Base-by-base conservation (phyloP, 1,284 basidiomycete genomes). In the Microbotryum silenes-acaulis region DNA sequence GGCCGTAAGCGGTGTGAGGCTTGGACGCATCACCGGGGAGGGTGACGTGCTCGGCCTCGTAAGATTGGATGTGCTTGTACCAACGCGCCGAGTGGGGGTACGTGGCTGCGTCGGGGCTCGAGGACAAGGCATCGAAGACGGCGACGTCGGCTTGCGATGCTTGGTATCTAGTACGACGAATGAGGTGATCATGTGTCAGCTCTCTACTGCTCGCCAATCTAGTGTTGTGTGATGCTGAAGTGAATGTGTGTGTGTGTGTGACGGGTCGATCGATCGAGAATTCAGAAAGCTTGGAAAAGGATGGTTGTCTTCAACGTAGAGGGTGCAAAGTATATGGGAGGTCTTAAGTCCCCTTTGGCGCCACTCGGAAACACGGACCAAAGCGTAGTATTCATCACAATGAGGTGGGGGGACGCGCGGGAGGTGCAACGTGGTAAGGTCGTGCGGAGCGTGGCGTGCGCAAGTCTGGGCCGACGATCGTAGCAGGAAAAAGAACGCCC, bases 321-420 rank as follows among this genome's bases (percentile, higher is more conserved):
- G 16, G 37, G 37, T 6, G 37, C 12, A 42, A 42, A 42, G 82
- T 79, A 79, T 81, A 79, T 83, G 86, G 87, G 91, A 84, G 89
- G 89, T 93, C 90, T 94, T 80, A 79, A 89, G 81, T 88, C 91
- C 47, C 60, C 63, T 54, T 84, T 42, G 16, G 16, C 37, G 16
- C 37, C 86, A 72, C 89, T 94, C 88, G 85, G 90, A 91, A 93
- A 93, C 91, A 92, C 90, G 90, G 90, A 93, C 89, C 90, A 92
- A 89, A 90, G 88, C 86, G 79, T 75, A 78, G 77, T 75, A 75
- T 79, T 90, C 89, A 91, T 92, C 89, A 82, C 54, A 73, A 67
- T 49, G 49, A 37, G 70, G 48, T 52, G 25, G 57, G 48, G 59
- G 27, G 25, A n/a, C 18, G 51, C 51, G 47, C 33, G 54, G 55